Evolutionary conservation across 495 filamentous ascomycete species (phyloP).

Genomic region (Penicillium antarcticum): DNA sequence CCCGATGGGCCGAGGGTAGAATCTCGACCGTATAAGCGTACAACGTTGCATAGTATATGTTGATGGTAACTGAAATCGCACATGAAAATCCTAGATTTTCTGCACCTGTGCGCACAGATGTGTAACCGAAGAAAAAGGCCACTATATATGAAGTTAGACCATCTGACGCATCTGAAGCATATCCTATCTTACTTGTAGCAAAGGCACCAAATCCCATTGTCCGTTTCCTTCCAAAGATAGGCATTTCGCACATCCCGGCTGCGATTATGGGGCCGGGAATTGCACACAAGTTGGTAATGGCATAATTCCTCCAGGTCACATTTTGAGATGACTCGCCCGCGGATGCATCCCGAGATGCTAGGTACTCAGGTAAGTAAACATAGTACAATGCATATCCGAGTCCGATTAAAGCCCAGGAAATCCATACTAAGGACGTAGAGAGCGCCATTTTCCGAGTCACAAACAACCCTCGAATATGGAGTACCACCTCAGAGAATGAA

Average conservation of each 20-base stretch:
- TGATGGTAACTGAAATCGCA: slow-evolving; percentile 39
- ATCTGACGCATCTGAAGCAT: background rate
- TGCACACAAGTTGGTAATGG: slow-evolving; percentile 40
- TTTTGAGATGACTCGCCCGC: slow-evolving; percentile 26
- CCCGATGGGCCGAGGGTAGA: slow-evolving; percentile 39
- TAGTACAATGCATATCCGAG: slow-evolving; percentile 32
- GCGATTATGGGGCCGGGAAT: slow-evolving; percentile 39
- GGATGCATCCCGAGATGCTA: slow-evolving; percentile 28
- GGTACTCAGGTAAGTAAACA: slow-evolving; percentile 36
- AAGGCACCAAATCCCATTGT: slow-evolving; percentile 38
- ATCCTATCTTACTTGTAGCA: slow-evolving; percentile 26
- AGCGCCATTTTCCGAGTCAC: slow-evolving; percentile 14
- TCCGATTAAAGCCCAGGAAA: slow-evolving; percentile 39
- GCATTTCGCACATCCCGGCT: slow-evolving; percentile 31
- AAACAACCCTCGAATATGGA: slow-evolving; percentile 13
- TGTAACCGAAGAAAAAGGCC: slow-evolving; percentile 43
- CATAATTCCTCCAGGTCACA: slow-evolving; percentile 41
- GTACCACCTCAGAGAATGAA: slow-evolving; percentile 10
- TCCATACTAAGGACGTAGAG: slow-evolving; percentile 29
- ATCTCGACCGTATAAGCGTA: slow-evolving; percentile 48
- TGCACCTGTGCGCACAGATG: slow-evolving; percentile 34
- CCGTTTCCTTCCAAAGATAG: slow-evolving; percentile 30
- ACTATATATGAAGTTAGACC: slow-evolving; percentile 4
- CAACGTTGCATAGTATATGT: slow-evolving; percentile 47
- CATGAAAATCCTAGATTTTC: slow-evolving; percentile 41